phyloP scores from a whole-genome alignment of 257 asterid species.

The Fraxinus excelsior region DNA sequence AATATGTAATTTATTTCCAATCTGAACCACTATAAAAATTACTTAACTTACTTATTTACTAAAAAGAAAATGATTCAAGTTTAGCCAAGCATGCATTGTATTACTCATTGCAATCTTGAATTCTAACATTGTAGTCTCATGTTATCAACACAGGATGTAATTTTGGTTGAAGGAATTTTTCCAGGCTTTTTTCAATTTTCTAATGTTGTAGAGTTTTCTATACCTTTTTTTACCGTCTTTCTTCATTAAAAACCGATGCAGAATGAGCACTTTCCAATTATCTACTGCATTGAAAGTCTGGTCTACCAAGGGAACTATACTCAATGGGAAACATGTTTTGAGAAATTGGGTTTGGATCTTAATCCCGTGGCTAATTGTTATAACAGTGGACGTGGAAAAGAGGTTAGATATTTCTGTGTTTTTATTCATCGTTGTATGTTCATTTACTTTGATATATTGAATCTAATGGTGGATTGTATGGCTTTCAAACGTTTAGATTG shows the following conservation, averaged over 20 bases:
- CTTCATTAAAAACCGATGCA: conserved; percentile 44
- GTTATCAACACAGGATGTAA: not conserved
- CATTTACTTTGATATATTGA: conserved; percentile 8
- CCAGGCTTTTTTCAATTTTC: conserved; percentile 9
- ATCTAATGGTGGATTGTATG: not conserved
- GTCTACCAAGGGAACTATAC: conserved; percentile 61
- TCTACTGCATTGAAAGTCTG: conserved; percentile 80
- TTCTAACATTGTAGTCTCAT: not conserved
- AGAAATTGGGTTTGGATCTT: conserved; percentile 68
- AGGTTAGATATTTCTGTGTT: conserved; percentile 52
- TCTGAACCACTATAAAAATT: not conserved
- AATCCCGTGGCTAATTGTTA: conserved; percentile 60
- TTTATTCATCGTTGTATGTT: not conserved
- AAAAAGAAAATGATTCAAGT: not conserved
- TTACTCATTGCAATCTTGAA: not conserved
- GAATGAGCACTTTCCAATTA: conserved; percentile 75
- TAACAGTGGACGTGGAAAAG: conserved; percentile 53
- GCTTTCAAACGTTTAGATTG: not conserved
- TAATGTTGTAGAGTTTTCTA: not conserved
- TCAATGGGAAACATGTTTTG: conserved; percentile 83
- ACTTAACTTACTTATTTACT: not conserved
- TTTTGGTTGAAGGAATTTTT: not conserved
- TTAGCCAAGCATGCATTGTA: not conserved
- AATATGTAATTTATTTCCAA: not conserved
- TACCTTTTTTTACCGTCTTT: not conserved